Conservation (phyloP, 257 asterid species). For the Vinca minor region DNA sequence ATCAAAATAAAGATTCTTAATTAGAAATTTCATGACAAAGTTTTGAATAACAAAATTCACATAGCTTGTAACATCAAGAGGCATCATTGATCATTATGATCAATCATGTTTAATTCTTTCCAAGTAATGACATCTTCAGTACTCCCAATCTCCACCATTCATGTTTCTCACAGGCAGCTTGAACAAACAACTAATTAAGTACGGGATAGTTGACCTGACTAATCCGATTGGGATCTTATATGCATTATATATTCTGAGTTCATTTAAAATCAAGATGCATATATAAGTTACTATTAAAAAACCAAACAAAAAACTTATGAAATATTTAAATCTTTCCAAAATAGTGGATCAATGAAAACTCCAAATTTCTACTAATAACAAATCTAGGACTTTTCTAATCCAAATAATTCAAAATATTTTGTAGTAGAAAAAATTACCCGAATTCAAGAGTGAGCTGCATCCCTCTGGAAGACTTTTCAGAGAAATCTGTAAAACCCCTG, state of each 20-base stretch:
- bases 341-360: neutral
- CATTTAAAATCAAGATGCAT: neutral
- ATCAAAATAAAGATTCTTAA: neutral
- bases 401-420: neutral
- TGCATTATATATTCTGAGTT: too few species aligned
- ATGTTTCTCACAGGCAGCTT: too few species aligned
- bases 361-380: neutral
- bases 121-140: neutral
- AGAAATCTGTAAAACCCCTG: constrained; percentile 13
- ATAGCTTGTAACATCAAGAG: too few species aligned
- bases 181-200: too few species aligned
- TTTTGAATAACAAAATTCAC: too few species aligned
- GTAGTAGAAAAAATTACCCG: constrained; percentile 40
- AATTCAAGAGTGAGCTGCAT: constrained; percentile 87
- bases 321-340: neutral
- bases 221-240: too few species aligned
- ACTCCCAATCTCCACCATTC: too few species aligned
- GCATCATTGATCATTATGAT: too few species aligned
- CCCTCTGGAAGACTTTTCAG: constrained; percentile 7
- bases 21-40: neutral
- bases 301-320: neutral
- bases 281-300: too few species aligned
- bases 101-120: too few species aligned
- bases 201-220: too few species aligned
- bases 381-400: neutral